These are phyloP conservation scores for Actinomortierella wolfii DNA, from an alignment of 371 early-diverging fungal genomes.

Conservation along the genomic window DNA sequence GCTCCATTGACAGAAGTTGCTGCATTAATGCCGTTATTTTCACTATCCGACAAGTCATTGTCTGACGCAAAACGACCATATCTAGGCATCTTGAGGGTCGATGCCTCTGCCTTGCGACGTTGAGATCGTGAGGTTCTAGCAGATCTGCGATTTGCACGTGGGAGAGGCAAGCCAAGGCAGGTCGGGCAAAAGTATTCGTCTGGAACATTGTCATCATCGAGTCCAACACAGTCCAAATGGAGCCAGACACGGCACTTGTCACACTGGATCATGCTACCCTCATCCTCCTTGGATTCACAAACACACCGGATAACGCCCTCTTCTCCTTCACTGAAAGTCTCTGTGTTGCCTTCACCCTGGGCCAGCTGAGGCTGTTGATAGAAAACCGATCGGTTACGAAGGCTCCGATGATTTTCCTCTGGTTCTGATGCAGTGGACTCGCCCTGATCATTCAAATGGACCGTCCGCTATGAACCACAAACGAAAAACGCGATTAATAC, in stretches of 20 bases:
- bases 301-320: conserved; percentile 53
- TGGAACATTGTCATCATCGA: conserved; percentile 45
- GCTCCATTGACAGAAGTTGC: not conserved
- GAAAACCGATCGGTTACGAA: too few relatives aligned
- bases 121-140: not conserved
- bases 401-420: conserved; percentile 25
- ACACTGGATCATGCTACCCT: conserved; percentile 61
- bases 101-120: conserved; percentile 3
- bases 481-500: too few relatives aligned
- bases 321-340: conserved; percentile 13
- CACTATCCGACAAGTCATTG: conserved; percentile 7
- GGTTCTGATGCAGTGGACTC: conserved; percentile 37
- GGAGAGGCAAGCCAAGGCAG: conserved; percentile 39
- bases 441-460: conserved; percentile 16
- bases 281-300: conserved; percentile 55
- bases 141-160: conserved; percentile 21
- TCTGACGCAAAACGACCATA: conserved; percentile 3
- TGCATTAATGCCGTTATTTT: not conserved
- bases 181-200: conserved; percentile 54
- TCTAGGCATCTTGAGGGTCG: conserved; percentile 3
- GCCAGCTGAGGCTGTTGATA: too few relatives aligned
- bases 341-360: too few relatives aligned
- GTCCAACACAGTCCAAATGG: conserved; percentile 55
- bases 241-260: conserved; percentile 57
- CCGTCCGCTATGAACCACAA: too few relatives aligned